Percentiles rank a stretch among this genome's conserved stretches.
phyloP scores from a whole-genome alignment of 1,139 yeast species.

The Hansenula anomala region DNA sequence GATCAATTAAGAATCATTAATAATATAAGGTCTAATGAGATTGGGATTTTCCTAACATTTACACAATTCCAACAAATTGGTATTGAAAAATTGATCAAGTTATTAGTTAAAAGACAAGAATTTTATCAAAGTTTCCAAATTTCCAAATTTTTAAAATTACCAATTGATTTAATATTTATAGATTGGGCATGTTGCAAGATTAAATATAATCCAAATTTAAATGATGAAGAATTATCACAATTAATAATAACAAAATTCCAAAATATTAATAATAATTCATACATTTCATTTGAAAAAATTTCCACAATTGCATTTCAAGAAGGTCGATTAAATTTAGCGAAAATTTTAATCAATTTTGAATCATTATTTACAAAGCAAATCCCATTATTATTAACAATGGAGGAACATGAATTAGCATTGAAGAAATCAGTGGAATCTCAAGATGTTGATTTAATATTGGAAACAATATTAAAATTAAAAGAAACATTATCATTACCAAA shows the following conservation, averaged over 20 bases:
- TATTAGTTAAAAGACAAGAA: slow-evolving; percentile 55
- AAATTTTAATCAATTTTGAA: slow-evolving; percentile 62
- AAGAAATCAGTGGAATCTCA: slow-evolving; percentile 63
- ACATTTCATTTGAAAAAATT: slow-evolving; percentile 57
- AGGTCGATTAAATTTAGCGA: slow-evolving; percentile 70
- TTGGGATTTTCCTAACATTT: slow-evolving; percentile 68
- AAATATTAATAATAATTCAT: slow-evolving; percentile 24
- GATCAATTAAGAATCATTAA: slow-evolving; percentile 64
- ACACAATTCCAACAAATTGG: slow-evolving; percentile 46
- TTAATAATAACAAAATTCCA: slow-evolving; percentile 43
- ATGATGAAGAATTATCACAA: slow-evolving; percentile 55
- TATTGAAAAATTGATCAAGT: slow-evolving; percentile 48
- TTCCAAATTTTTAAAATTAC: slow-evolving; percentile 46
- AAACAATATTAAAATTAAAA: slow-evolving; percentile 52
- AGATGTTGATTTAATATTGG: slow-evolving; percentile 58
- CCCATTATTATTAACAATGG: slow-evolving; percentile 60
- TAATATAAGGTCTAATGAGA: slow-evolving; percentile 53
- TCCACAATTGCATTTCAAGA: slow-evolving; percentile 75
- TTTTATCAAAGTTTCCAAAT: slow-evolving; percentile 64
- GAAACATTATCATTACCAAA: slow-evolving; percentile 45
- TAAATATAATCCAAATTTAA: slow-evolving; percentile 43
- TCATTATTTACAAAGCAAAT: slow-evolving; percentile 61
- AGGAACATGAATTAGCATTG: slow-evolving; percentile 69
- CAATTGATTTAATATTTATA: slow-evolving; percentile 54
- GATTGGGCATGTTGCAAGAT: slow-evolving; percentile 84